These are phyloP conservation scores for Saturnispora sekii DNA, from an alignment of 805 yeast species.

Conservation along the genomic window DNA sequence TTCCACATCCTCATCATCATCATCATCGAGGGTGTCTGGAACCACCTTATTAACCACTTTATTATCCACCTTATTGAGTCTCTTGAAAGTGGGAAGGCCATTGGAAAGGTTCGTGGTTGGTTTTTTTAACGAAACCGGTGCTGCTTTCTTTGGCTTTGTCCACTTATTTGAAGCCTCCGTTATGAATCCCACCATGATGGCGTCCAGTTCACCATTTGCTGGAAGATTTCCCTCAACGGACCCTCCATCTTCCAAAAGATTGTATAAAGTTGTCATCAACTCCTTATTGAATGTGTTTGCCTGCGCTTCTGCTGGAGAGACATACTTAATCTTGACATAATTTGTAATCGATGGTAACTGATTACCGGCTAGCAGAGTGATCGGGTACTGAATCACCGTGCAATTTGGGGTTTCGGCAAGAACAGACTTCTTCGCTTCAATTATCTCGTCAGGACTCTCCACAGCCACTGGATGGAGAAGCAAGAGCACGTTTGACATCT, in stretches of 20 bases:
- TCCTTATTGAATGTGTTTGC: slow-evolving; percentile 37
- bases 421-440: slow-evolving; percentile 28
- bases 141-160: slow-evolving; percentile 37
- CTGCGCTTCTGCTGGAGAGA: slow-evolving; percentile 44
- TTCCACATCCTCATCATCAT: slow-evolving; percentile 15
- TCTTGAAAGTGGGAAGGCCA: slow-evolving; percentile 25
- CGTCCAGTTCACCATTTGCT: slow-evolving; percentile 44
- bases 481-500: slow-evolving; percentile 26
- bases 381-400: slow-evolving; percentile 39
- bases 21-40: background rate
- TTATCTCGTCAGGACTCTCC: slow-evolving; percentile 41
- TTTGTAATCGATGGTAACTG: slow-evolving; percentile 26
- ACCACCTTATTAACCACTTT: slow-evolving; percentile 5
- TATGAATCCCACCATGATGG: slow-evolving; percentile 57
- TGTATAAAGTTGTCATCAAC: slow-evolving; percentile 32
- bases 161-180: slow-evolving; percentile 36
- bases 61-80: slow-evolving; percentile 15
- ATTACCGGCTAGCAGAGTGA: slow-evolving; percentile 47
- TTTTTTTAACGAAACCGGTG: slow-evolving; percentile 18
- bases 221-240: slow-evolving; percentile 45
- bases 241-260: slow-evolving; percentile 36
- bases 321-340: slow-evolving; percentile 39
- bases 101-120: background rate
- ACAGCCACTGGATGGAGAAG: slow-evolving; percentile 62
- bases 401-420: slow-evolving; percentile 22